A percentile compares a stretch with the other conserved stretches of the same genome.
Conservation (phyloP, 2,329 filamentous ascomycete genomes). For the Cladosporium sp. region DNA sequence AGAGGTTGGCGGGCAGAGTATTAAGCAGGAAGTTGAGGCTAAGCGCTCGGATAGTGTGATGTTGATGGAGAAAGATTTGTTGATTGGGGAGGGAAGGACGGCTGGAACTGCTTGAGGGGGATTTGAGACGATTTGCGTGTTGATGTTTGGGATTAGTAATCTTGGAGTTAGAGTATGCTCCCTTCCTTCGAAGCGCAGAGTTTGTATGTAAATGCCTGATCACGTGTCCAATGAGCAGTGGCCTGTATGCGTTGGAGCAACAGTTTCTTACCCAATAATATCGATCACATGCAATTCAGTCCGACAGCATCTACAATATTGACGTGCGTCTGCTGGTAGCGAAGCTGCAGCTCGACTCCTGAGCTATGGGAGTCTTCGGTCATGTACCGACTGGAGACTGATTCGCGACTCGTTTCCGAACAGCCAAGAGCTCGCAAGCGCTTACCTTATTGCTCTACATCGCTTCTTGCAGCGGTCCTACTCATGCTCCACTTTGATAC, state of each 20-base stretch:
- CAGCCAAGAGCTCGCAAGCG: background rate
- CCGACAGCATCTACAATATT: background rate
- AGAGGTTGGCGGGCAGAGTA: conserved; percentile 14
- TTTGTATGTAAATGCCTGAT: background rate
- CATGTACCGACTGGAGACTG: background rate
- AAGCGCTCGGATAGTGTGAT: conserved; percentile 13
- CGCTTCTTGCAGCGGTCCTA: background rate
- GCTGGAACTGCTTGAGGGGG: background rate
- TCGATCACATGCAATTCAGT: no score
- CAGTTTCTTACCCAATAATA: no score
- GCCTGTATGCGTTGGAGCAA: background rate
- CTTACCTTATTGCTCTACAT: background rate
- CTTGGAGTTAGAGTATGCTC: background rate
- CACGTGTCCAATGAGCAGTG: background rate
- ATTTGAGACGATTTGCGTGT: background rate
- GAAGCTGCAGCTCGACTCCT: background rate
- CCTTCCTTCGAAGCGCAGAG: background rate
- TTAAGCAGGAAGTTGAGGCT: conserved; percentile 8
- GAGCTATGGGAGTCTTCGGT: background rate
- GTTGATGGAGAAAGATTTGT: conserved; percentile 17
- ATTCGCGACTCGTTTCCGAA: background rate
- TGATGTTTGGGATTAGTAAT: background rate
- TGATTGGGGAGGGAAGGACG: conserved; percentile 6
- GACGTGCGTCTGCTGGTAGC: background rate
- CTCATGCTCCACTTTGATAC: background rate